These are phyloP conservation scores for Vigna angularis DNA, from an alignment of 306 rosid species.

Conservation along the genomic window DNA sequence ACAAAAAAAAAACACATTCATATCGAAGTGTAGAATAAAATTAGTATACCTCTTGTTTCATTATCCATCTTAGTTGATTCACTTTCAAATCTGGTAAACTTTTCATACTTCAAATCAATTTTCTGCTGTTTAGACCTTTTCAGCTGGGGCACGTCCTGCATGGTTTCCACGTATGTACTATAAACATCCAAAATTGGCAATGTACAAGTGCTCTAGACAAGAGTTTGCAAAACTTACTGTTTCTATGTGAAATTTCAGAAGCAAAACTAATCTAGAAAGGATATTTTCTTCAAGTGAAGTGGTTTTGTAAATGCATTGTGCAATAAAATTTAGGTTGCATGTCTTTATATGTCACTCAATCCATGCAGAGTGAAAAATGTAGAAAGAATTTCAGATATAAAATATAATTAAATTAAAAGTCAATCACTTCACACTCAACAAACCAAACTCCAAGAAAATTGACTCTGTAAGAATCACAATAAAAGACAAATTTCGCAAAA, in stretches of 20 bases:
- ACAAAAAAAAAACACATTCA: slow-evolving; percentile 1
- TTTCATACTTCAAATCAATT: slow-evolving; percentile 47
- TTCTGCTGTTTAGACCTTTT: slow-evolving; percentile 54
- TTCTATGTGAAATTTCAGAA: slow-evolving; percentile 50
- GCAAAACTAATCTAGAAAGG: slow-evolving; percentile 43
- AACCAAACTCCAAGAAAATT: neutral
- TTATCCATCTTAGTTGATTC: slow-evolving; percentile 45
- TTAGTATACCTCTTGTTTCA: slow-evolving; percentile 50
- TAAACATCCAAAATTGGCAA: slow-evolving; percentile 60
- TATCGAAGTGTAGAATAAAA: slow-evolving; percentile 27
- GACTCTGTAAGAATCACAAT: slow-evolving; percentile 12
- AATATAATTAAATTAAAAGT: slow-evolving; percentile 4
- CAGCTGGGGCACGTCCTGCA: slow-evolving; percentile 55
- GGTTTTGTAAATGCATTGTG: slow-evolving; percentile 26
- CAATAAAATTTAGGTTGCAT: neutral
- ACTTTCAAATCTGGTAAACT: slow-evolving; percentile 42
- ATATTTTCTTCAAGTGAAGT: slow-evolving; percentile 42
- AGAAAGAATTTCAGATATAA: slow-evolving; percentile 8
- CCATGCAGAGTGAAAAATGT: slow-evolving; percentile 1
- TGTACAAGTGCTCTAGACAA: slow-evolving; percentile 70
- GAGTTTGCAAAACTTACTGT: slow-evolving; percentile 53
- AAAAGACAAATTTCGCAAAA: neutral
- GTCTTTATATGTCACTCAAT: slow-evolving; percentile 16
- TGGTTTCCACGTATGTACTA: slow-evolving; percentile 53
- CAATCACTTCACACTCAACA: neutral